phyloP scores from a whole-genome alignment of 75 land plant genomes.

The Picea glauca region DNA sequence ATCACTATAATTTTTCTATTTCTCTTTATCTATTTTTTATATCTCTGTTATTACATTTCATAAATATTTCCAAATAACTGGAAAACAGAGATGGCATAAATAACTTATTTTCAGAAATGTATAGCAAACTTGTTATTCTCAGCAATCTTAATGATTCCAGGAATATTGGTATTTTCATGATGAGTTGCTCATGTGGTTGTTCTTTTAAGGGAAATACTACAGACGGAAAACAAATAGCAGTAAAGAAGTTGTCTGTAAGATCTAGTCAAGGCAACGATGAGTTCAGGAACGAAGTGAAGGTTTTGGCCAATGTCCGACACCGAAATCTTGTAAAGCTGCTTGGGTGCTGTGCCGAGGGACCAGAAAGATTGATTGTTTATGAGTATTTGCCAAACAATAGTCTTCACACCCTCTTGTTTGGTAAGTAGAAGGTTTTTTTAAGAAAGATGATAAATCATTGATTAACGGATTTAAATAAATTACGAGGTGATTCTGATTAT shows the following conservation, averaged over 20 bases:
- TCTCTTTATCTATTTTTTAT: no score
- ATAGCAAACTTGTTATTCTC: no score
- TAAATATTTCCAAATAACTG: no score
- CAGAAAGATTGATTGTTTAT: constrained; percentile 26
- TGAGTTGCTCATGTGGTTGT: background rate
- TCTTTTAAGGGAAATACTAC: constrained; percentile 19
- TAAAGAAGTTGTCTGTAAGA: constrained; percentile 22
- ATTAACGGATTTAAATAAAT: background rate
- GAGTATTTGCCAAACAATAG: constrained; percentile 41
- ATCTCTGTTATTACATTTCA: no score
- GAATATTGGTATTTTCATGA: no score
- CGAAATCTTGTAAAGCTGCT: constrained; percentile 31
- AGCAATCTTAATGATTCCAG: no score
- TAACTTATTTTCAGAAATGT: no score
- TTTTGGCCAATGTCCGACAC: constrained; percentile 21
- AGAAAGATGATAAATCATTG: background rate
- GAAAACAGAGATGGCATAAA: no score
- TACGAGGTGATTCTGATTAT: no score
- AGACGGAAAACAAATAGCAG: constrained; percentile 23
- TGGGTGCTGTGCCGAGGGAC: constrained; percentile 33
- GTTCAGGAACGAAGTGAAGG: constrained; percentile 30
- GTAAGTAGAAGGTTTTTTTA: background rate
- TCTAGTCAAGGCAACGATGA: constrained; percentile 26
- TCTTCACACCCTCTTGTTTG: constrained; percentile 8
- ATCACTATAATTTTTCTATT: no score